Evolutionary conservation across 1,284 basidiomycete genomes (phyloP), one percentile per base, ranked within the genome.

Genomic region (Melampsora allii-populina): DNA sequence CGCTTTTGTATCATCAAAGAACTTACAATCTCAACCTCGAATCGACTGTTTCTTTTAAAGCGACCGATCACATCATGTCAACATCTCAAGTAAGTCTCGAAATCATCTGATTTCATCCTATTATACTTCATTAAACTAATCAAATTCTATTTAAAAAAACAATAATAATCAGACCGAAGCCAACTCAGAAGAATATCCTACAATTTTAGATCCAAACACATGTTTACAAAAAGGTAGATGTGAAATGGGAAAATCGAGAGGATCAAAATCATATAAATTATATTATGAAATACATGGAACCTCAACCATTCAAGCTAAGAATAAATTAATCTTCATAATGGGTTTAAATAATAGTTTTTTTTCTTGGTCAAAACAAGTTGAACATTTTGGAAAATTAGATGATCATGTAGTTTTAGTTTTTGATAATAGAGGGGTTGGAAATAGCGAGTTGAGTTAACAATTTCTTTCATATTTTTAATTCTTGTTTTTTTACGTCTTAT

Each of bases 381-480:
- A 80, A 53, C 72, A 81, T 67, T 80, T 84, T 24, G 75, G 77
- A 17, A 60, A 75, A 1, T 78, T 80, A 14, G 69, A 78, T 0
- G 75, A 77, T 19, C 83, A 88, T 76, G 87, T 87, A 0, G 83
- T 87, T 6, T 83, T 95, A 2, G 90, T 92, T 0, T 90, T 94
- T 78, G 92, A 95, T 81, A 94, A 95, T 79, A 85, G 91, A 50
- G 92, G 92, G 0, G 91, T 91, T 1, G 91, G 93, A 4, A 87
- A 91, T 79, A 89, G 88, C 63, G 87, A 86, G 24, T 29, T 9
- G 17, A 24, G n/a, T 59, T 59, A 10, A 14, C 45, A 48, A 10
- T n/a, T 48, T 12, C 36, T 33, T 31, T 39, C 5, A 3, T 29
- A 19, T 45, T 5, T 45, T 7, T 21, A 4, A 14, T 45, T 19